phyloP scores from a whole-genome alignment of 1,139 yeast species.

The Arxiozyma slooffiae region DNA sequence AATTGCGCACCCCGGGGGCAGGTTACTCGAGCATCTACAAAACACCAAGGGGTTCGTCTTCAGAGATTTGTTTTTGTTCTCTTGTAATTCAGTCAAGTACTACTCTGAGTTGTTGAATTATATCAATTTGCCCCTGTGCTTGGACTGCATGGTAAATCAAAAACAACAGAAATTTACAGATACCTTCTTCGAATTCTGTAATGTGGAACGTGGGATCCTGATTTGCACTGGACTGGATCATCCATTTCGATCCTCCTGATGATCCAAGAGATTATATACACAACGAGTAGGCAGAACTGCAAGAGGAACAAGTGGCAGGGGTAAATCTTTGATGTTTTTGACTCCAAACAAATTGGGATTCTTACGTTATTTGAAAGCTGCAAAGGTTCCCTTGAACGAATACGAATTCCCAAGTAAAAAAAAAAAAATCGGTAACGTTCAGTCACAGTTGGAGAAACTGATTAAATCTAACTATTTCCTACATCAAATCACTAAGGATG shows the following conservation, averaged over 20 bases:
- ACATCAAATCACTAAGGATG: slow-evolving; percentile 94
- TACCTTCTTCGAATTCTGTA: slow-evolving; percentile 94
- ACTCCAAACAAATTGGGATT: slow-evolving; percentile 92
- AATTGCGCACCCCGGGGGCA: slow-evolving; percentile 85
- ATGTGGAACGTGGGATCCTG: slow-evolving; percentile 86
- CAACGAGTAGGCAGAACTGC: slow-evolving; percentile 98
- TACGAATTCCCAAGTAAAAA: slow-evolving; percentile 94
- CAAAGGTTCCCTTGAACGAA: slow-evolving; percentile 93
- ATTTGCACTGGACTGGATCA: slow-evolving; percentile 97
- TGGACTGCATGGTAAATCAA: slow-evolving; percentile 93
- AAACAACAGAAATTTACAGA: slow-evolving; percentile 97
- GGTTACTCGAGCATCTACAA: slow-evolving; percentile 90
- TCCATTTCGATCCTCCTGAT: slow-evolving; percentile 97
- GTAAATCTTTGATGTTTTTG: slow-evolving; percentile 88
- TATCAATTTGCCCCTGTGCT: slow-evolving; percentile 91
- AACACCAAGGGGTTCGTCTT: slow-evolving; percentile 90
- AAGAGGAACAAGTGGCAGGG: slow-evolving; percentile 84
- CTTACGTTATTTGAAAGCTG: slow-evolving; percentile 85
- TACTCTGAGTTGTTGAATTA: slow-evolving; percentile 90
- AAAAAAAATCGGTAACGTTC: slow-evolving; percentile 90
- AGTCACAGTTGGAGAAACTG: slow-evolving; percentile 81
- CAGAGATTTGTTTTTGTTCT: slow-evolving; percentile 85
- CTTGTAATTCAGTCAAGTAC: slow-evolving; percentile 94
- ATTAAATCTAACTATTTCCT: slow-evolving; percentile 88
- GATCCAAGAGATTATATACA: slow-evolving; percentile 97